Percentiles rank a stretch among this genome's conserved stretches.
These are phyloP conservation scores for Cryptococcus hybrid DNA, from an alignment of 1,284 basidiomycete genomes.

Conservation along the genomic window DNA sequence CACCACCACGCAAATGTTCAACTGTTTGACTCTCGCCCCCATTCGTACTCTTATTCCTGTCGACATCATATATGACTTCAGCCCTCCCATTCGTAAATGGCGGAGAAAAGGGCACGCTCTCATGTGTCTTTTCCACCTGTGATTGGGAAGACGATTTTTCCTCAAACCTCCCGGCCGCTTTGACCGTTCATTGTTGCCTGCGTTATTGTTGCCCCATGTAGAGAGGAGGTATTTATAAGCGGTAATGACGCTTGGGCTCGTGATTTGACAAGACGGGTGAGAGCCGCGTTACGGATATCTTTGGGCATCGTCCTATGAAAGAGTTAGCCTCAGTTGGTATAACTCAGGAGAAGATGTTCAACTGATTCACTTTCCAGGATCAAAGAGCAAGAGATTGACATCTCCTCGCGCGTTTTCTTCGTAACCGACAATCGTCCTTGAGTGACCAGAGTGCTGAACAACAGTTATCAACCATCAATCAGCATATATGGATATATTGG, in stretches of 20 bases:
- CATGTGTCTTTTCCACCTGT: constrained; percentile 17
- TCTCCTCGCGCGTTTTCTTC: constrained; percentile 62
- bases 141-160: constrained; percentile 10
- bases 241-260: neutral
- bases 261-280: constrained; percentile 18
- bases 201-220: neutral
- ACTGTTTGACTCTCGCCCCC: neutral
- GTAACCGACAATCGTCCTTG: constrained; percentile 77
- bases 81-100: constrained; percentile 29
- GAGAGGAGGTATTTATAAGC: neutral
- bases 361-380: constrained; percentile 65
- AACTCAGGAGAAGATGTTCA: neutral
- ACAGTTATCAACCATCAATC: neutral
- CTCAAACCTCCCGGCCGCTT: neutral
- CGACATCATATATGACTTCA: constrained; percentile 8
- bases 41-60: neutral
- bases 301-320: constrained; percentile 31
- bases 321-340: neutral
- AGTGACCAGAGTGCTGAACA: constrained; percentile 73
- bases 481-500: neutral
- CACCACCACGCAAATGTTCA: neutral
- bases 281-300: constrained; percentile 41
- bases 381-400: constrained; percentile 68
- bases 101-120: constrained; percentile 20
- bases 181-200: neutral